Conservation (phyloP, 257 asterid species). For the Ilex aquifolium region DNA sequence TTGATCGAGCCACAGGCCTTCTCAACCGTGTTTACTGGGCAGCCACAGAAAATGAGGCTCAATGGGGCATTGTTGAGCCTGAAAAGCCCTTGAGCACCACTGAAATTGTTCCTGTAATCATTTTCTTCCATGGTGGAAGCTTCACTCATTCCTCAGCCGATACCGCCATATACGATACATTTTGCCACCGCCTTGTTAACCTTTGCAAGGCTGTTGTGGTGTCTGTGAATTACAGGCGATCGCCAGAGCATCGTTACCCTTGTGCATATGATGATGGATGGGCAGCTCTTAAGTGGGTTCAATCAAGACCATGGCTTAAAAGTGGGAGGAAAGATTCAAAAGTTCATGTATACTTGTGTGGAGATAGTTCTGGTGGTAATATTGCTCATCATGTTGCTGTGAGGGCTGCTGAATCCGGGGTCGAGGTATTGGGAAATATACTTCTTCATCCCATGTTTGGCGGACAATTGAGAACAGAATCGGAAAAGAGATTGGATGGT, state of each 20-base stretch:
- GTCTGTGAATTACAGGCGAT: constrained; percentile 8
- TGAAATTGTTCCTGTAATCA: constrained; percentile 8
- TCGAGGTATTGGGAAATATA: constrained; percentile 10
- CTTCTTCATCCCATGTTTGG: constrained; percentile 14
- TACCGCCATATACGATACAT: constrained; percentile 13
- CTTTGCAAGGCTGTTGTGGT: constrained; percentile 11
- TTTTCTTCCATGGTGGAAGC: constrained; percentile 16
- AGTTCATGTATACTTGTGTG: constrained; percentile 6
- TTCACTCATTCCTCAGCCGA: constrained; percentile 13
- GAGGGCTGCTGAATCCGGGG: constrained; percentile 4
- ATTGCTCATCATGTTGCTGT: constrained; percentile 12
- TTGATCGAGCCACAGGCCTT: constrained; percentile 11
- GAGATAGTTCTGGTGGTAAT: constrained; percentile 13
- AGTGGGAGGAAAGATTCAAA: constrained; percentile 16
- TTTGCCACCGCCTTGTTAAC: constrained; percentile 8
- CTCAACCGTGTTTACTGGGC: constrained; percentile 11
- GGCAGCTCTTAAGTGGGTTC: constrained; percentile 10
- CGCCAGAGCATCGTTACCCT: constrained; percentile 8
- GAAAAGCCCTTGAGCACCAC: constrained; percentile 6
- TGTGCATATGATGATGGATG: constrained; percentile 13
- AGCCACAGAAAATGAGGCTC: constrained; percentile 6
- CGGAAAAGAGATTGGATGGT: constrained; percentile 11
- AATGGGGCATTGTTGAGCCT: constrained; percentile 6
- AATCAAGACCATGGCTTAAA: constrained; percentile 7
- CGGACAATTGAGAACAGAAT: constrained; percentile 7